phyloP scores from a whole-genome alignment of 192 early-diverging fungal genomes.

The Chytriomyces hyalinus region DNA sequence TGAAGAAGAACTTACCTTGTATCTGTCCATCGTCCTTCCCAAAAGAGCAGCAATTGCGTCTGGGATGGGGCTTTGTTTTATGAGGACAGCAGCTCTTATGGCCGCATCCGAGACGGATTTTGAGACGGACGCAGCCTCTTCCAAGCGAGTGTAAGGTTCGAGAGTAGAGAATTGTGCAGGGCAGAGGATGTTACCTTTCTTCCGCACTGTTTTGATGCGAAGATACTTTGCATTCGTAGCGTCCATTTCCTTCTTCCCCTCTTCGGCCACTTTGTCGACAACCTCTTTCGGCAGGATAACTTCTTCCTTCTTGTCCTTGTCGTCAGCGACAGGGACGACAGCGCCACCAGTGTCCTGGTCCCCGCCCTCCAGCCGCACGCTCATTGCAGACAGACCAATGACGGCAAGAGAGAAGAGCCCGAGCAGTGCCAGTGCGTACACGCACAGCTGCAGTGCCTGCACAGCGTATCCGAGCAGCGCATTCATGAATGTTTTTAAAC shows the following conservation, averaged over 20 bases:
- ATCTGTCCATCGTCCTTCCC: conserved; percentile 31
- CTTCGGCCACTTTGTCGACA: background rate
- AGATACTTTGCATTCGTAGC: background rate
- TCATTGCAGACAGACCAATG: background rate
- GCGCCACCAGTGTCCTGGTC: background rate
- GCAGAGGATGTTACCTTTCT: background rate
- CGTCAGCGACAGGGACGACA: background rate
- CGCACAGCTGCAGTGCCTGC: background rate
- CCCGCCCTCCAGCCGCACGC: background rate
- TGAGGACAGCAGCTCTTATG: conserved; percentile 41
- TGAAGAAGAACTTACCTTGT: conserved; percentile 1
- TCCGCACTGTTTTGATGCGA: background rate
- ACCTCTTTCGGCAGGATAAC: background rate
- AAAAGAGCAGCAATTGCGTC: conserved; percentile 39
- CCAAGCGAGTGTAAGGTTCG: background rate
- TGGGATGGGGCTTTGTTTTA: conserved; percentile 51
- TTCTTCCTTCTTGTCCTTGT: background rate
- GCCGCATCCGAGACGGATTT: conserved; percentile 32
- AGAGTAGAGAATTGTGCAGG: background rate
- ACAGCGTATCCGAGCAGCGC: too few species aligned
- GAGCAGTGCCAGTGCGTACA: background rate
- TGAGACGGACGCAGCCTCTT: background rate
- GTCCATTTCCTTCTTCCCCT: background rate
- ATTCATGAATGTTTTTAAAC: too few species aligned
- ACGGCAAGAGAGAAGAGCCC: background rate